Evolutionary conservation across 2,329 filamentous ascomycete species (phyloP).

Genomic region (Lecanicillium sp.): DNA sequence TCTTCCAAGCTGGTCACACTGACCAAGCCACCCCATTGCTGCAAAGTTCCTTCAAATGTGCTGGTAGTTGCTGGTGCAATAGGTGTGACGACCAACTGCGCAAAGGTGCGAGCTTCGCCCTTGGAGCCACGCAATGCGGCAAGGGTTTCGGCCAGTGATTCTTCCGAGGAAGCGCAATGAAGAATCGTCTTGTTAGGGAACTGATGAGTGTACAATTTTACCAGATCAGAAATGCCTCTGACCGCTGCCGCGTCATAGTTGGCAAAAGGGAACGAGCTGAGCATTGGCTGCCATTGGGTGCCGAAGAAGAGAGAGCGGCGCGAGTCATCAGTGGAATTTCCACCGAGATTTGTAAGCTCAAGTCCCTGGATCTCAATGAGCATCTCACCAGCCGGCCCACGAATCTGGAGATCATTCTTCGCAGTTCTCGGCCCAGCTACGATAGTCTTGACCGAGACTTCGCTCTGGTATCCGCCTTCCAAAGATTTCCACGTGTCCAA

Average conservation of each 20-base stretch:
- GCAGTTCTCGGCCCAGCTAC: slow-evolving; percentile 15
- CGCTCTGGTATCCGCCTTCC: slow-evolving; percentile 1
- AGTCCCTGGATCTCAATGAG: slow-evolving; percentile 16
- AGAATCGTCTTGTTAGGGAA: slow-evolving; percentile 16
- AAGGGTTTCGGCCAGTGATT: slow-evolving; percentile 8
- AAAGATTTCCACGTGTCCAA: slow-evolving; percentile 13
- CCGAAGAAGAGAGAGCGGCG: slow-evolving; percentile 16
- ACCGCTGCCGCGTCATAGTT: neutral
- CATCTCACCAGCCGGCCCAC: slow-evolving; percentile 12
- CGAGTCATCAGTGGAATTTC: slow-evolving; percentile 11
- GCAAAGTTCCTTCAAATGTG: neutral
- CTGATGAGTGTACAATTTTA: slow-evolving; percentile 16
- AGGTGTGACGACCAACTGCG: neutral
- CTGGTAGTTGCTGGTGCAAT: neutral
- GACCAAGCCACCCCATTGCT: too few relatives aligned
- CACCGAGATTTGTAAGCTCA: slow-evolving; percentile 15
- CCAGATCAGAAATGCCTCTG: slow-evolving; percentile 11
- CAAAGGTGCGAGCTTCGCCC: slow-evolving; percentile 9
- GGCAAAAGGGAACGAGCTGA: slow-evolving; percentile 13
- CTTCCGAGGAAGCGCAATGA: slow-evolving; percentile 12
- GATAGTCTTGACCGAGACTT: slow-evolving; percentile 9
- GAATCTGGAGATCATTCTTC: slow-evolving; percentile 16
- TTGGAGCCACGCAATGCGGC: slow-evolving; percentile 9
- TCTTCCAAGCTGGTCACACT: neutral
- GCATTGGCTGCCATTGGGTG: slow-evolving; percentile 16